A percentile compares a stretch with the other conserved stretches of the same genome.
These are phyloP conservation scores for Lepidium aucheri DNA, from an alignment of 345 rosid genomes.

Conservation along the genomic window DNA sequence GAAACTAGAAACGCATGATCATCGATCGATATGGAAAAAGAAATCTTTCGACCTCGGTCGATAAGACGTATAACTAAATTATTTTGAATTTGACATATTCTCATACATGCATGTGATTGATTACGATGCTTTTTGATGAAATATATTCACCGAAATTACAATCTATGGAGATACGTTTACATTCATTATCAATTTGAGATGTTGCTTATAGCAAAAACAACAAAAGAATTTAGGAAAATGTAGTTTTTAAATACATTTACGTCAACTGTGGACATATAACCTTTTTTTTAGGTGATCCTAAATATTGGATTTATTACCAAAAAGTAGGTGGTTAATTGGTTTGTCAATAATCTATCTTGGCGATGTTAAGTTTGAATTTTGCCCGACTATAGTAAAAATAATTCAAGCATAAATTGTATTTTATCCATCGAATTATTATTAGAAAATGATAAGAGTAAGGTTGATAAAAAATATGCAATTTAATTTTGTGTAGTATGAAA, in stretches of 20 bases:
- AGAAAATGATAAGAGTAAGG: too few species aligned
- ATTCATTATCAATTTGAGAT: background rate
- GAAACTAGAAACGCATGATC: conserved; percentile 4
- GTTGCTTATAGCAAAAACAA: background rate
- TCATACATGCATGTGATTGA: conserved; percentile 7
- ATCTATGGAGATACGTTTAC: background rate
- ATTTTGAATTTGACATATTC: conserved; percentile 16
- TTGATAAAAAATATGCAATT: too few species aligned
- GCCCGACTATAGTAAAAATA: too few species aligned
- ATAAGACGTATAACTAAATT: background rate
- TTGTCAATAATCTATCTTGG: too few species aligned
- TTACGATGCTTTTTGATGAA: background rate
- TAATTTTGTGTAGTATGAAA: background rate
- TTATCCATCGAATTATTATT: too few species aligned
- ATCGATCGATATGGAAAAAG: background rate
- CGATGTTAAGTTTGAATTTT: too few species aligned
- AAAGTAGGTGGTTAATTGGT: too few species aligned
- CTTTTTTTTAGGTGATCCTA: background rate
- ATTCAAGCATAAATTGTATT: too few species aligned
- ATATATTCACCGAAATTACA: background rate
- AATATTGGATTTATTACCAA: too few species aligned
- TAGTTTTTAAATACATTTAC: conserved; percentile 3
- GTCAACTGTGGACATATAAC: background rate
- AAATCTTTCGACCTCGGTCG: conserved; percentile 9
- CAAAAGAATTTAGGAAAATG: background rate